Base-by-base conservation (phyloP, 257 asterid species). In the Lycium ferocissimum region DNA sequence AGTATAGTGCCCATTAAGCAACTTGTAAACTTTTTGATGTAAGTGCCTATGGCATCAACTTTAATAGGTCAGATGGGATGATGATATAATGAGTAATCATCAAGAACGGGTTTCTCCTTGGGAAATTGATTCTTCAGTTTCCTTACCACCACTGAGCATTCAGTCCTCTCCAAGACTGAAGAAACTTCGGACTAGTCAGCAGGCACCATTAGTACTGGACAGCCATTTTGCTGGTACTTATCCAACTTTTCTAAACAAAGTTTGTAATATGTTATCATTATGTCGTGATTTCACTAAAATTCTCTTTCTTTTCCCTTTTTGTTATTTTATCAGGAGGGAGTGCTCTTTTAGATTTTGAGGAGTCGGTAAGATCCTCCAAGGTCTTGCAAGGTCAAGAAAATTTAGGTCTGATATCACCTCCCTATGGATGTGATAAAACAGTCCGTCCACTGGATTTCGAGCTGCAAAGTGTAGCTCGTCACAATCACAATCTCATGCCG, bases 351-450 rank as follows among this genome's bases (percentile, higher is more conserved):
- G 99, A 94, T 94, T 97, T 94, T 88, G 96, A 93, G 96, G 99
- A 93, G 89, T 92, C 98, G 53, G 54, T 92, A 67, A 89, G 97
- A 92, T 90, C 98, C 95, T 92, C 98, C 85, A 94, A 97, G 99
- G 99, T 97, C 99, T 97, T 97, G 99, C 98, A 97, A 97, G 99
- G 99, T 97, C 98, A 97, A 97, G 98, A 97, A 97, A 95, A 93
- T 89, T 82, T 90, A 67, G 93, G 94, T 90, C 91, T 91, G 83
- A 85, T 89, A 65, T 89, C 98, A 84, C 93, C 96, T 78, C 92
- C 91, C 79, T 89, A 89, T 83, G 91, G 93, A 86, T 59, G 94
- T 82, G 94, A 95, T 86, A 92, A 92, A 38, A 87, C 90, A 73
- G 93, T 88, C 90, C 93, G 92, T 79, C 96, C 87, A 86, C 92